Evolutionary conservation across 176 grass and related monocot species (phyloP), one percentile per base, ranked within the genome.

Genomic region (Bromus sterilis): DNA sequence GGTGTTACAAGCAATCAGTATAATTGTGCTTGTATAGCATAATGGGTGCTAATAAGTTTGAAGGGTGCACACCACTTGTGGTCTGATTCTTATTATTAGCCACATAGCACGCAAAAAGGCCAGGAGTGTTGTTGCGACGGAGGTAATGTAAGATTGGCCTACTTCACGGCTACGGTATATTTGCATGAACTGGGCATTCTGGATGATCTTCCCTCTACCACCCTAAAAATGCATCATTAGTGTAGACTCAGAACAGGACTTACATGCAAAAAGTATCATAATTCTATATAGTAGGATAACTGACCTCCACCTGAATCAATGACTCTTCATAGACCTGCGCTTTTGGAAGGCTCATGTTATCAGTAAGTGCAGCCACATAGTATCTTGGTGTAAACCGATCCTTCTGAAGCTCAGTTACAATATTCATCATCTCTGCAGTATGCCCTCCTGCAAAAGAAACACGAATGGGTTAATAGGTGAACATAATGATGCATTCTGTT

Each of bases 161-260:
- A 98, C 96, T 91, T 98, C 96, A 78, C 96, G 93, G 58, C 93
- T 98, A 61, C 96, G 84, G 53, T 95, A 95, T 82, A 98, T 86
- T 89, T 98, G 88, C 79, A 93, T 71, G 68, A 95, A 95, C n/a
- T 91, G 51, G 31, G 86, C 68, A 70, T 84, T 66, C 66, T 70
- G 58, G 36, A 63, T 71, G 71, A 59, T 81, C 71, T 76, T 82
- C 75, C 39, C 46, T 73, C 74, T 42, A 72, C 56, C 86, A 24
- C 60, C 61, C 89, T 97, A 84, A 72, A 80, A 92, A 57, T 5
- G 65, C 35, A 74, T 74, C 20, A 63, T 20, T 55, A 46, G 53
- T 43, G 75, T 71, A 77, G 16, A 70, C 13, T 33, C 42, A 44
- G 28, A 41, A 67, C 5, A 80, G 4, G 20, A 82, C 74, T 11